Conservation (phyloP, 352 stramenopile species). For the Pythium insidiosum region DNA sequence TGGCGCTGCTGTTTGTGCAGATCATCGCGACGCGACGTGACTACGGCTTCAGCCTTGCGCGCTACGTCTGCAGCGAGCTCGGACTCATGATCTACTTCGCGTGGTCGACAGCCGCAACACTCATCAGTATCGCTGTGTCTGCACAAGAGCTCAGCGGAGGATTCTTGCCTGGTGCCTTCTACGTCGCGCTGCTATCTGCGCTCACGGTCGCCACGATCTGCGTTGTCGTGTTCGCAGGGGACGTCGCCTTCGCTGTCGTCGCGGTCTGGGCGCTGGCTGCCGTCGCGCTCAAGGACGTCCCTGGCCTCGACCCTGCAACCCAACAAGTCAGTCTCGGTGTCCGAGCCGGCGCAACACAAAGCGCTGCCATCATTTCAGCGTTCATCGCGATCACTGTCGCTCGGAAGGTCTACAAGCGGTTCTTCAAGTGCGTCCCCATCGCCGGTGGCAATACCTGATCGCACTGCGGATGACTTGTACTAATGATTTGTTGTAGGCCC, state of each 20-base stretch:
- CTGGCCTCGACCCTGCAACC: constrained; percentile 24
- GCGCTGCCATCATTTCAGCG: constrained; percentile 40
- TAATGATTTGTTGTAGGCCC: background rate
- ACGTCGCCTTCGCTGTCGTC: constrained; percentile 53
- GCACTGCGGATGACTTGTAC: no score
- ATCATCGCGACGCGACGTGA: constrained; percentile 35
- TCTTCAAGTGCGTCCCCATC: no score
- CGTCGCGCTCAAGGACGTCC: constrained; percentile 41
- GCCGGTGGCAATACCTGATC: no score
- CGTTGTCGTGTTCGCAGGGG: constrained; percentile 41
- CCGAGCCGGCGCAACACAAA: constrained; percentile 46
- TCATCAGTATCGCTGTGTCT: constrained; percentile 63
- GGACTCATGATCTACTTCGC: constrained; percentile 63
- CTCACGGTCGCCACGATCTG: constrained; percentile 48
- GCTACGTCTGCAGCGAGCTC: constrained; percentile 52
- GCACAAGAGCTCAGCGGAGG: constrained; percentile 34
- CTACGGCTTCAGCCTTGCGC: constrained; percentile 30
- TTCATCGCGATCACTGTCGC: constrained; percentile 52
- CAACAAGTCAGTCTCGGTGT: constrained; percentile 52
- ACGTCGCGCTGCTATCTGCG: constrained; percentile 46
- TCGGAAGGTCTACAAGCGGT: constrained; percentile 8
- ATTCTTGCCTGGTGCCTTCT: constrained; percentile 45
- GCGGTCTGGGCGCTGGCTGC: constrained; percentile 56
- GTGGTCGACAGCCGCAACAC: constrained; percentile 58
- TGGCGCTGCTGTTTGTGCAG: constrained; percentile 48